Base-by-base conservation (phyloP, 2,329 filamentous ascomycete species). In the Whalleya microplaca region DNA sequence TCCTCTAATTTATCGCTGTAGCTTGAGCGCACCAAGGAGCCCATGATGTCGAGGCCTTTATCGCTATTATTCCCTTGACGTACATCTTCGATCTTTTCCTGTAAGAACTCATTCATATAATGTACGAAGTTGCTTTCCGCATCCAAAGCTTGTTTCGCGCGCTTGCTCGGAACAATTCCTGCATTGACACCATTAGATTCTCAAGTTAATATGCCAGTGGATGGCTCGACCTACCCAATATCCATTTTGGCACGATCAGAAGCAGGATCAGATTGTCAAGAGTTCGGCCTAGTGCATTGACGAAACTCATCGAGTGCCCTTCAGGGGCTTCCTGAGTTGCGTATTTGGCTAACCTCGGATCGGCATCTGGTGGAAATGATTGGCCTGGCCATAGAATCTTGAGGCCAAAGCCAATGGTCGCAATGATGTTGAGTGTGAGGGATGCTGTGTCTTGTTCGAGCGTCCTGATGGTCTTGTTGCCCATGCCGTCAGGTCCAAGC, bases 351-450 rank as follows among this genome's bases (percentile, higher is more conserved):
- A 79, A 70, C 48, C 74, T 75, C n/a, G 74, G 71, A 46, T 82
- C 78, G 9, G 70, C 68, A 19, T 75, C 76, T 2, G 71, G 64
- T 0, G 77, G 76, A 19, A 78, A 68, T 44, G 77, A 72, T 72
- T 90, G 82, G 23, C 87, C 86, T 0, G 89, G 84, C 84, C 84
- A 87, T 14, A 82, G 68, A 59, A 87, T 71, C 19, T 75, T 75
- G 52, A 87, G 73, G 3, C 88, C 89, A 68, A 93, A 93, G 0
- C 90, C 90, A 52, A 91, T 88, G 58, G 85, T 85, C 60, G 86
- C 75, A 52, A 84, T 84, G 58, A 84, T 81, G 64, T 84, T 80
- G 51, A 84, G 74, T 18, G 80, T 78, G 56, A 83, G 74, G 18
- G 76, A 75, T 85, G 91, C 91, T 0, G 87, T 86, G 63, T 91